Evolutionary conservation across 208 protist genomes (phyloP).

Genomic region (Leishmania tropica): DNA sequence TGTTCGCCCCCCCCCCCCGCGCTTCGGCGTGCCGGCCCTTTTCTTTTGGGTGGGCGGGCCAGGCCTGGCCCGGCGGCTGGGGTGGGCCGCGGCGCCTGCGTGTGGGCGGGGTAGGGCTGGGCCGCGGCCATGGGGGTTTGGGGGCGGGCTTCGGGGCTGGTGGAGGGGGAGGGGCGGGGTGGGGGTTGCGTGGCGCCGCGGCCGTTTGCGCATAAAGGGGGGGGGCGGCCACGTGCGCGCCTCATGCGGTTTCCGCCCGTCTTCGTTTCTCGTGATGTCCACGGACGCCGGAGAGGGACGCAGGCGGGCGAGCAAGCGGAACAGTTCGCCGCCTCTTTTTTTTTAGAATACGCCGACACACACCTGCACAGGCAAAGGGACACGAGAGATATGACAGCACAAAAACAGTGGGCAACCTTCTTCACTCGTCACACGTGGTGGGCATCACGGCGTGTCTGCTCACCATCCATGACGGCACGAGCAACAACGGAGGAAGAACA

Average conservation of each 20-base stretch:
- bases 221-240: no score
- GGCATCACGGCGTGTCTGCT: background rate
- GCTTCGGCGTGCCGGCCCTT: no score
- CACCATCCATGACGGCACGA: background rate
- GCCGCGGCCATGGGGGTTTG: no score
- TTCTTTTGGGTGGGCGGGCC: background rate
- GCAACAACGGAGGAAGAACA: background rate
- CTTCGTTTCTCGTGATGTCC: background rate
- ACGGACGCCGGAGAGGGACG: background rate
- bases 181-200: no score
- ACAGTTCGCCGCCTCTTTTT: background rate
- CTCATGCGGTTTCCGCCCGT: background rate
- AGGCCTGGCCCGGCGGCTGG: no score
- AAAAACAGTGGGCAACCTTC: background rate
- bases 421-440: background rate
- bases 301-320: background rate
- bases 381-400: background rate
- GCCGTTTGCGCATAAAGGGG: no score
- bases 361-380: background rate
- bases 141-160: no score
- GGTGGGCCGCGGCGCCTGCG: no score
- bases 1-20: no score
- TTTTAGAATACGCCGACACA: background rate
- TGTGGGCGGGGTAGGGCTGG: no score
- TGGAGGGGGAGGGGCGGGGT: no score